phyloP scores from a whole-genome alignment of 345 rosid genomes.

The Iberis pinnata region DNA sequence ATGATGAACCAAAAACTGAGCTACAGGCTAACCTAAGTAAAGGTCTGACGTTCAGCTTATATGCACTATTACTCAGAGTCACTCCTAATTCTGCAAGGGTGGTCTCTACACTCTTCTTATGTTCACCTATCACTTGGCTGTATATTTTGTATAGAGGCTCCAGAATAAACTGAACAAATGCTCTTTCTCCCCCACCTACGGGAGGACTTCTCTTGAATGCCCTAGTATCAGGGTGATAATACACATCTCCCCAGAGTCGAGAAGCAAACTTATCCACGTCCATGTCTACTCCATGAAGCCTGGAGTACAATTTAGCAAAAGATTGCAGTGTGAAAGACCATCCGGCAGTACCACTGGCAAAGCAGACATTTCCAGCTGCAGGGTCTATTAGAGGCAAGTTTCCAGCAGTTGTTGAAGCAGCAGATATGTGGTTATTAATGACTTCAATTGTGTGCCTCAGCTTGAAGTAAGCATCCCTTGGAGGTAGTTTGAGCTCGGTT shows the following conservation, averaged over 20 bases:
- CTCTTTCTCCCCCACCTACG: conserved; percentile 78
- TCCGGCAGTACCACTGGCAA: conserved; percentile 89
- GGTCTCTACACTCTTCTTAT: conserved; percentile 89
- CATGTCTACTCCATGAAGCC: conserved; percentile 86
- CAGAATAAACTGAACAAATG: conserved; percentile 87
- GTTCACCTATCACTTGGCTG: conserved; percentile 98
- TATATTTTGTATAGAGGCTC: conserved; percentile 96
- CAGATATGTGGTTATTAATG: conserved; percentile 82
- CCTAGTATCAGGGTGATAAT: conserved; percentile 70
- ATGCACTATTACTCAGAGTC: conserved; percentile 82
- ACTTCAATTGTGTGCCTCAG: conserved; percentile 91
- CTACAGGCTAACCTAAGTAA: conserved; percentile 87
- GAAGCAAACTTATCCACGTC: conserved; percentile 87
- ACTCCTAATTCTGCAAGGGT: conserved; percentile 96
- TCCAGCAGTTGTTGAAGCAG: conserved; percentile 88
- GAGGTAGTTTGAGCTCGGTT: conserved; percentile 92
- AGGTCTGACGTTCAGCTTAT: conserved; percentile 87
- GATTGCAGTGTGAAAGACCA: conserved; percentile 98
- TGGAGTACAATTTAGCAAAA: conserved; percentile 82
- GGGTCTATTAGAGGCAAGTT: conserved; percentile 79
- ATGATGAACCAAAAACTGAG: conserved; percentile 87
- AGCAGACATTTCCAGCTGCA: conserved; percentile 86
- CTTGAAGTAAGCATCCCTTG: conserved; percentile 96
- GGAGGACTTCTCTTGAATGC: conserved; percentile 70
- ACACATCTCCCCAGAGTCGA: conserved; percentile 90